Evolutionary conservation across 257 asterid genomes (phyloP), one percentile per base, ranked within the genome.

Genomic region (Jasminum sambac): DNA sequence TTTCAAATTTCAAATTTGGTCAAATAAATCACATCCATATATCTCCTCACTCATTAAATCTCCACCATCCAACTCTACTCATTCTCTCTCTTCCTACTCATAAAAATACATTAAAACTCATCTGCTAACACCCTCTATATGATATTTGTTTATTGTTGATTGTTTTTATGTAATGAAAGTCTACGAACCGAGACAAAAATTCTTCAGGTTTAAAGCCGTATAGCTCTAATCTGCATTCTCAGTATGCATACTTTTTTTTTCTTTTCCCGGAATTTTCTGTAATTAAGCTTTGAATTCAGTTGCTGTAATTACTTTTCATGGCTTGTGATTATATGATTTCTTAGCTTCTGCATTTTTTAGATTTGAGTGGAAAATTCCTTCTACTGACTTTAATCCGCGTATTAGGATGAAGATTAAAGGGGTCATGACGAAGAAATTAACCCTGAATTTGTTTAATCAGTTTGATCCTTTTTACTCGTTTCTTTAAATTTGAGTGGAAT

Each of bases 121-220:
- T n/a, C n/a, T n/a, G n/a, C n/a, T n/a, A n/a, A n/a, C n/a, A n/a
- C n/a, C n/a, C n/a, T n/a, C n/a, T n/a, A n/a, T n/a, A n/a, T n/a
- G 30, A 30, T 4, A 38, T 34, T 61, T 30, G 4, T 30, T 66
- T n/a, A 30, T 26, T n/a, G 52, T 66, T 67, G 66, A 30, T 26
- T n/a, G 52, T 66, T 67, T 70, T 60, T 12, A 14, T 63, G 76
- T 72, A 58, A 16, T 65, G 69, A n/a, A 63, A 25, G 19, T 72
- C 63, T 69, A 61, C 62, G 21, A 72, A 67, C 48, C 42, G 44
- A 40, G 71, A 5, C 43, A 46, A 38, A 64, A n/a, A n/a, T 44
- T n/a, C 44, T 60, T 25, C 13, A 69, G 61, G 73, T 57, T 39
- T 36, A 55, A 26, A 75, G 61, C 42, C 52, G 6, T 2, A 24